phyloP scores from a whole-genome alignment of 2,329 filamentous ascomycete genomes.

The Myrmaecium sp. region DNA sequence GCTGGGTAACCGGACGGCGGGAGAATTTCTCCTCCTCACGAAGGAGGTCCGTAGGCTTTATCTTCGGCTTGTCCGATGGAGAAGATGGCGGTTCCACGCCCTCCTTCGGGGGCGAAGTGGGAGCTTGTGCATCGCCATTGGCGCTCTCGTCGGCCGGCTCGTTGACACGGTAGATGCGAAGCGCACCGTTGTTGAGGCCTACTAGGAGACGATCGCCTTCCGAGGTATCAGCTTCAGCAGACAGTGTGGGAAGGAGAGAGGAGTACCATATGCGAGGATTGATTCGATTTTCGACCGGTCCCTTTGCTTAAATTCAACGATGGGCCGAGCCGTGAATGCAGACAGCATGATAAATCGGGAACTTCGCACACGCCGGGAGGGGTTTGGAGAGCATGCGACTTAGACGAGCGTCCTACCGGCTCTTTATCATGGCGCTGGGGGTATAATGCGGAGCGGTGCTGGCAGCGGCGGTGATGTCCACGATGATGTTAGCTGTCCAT shows the following conservation, averaged over 20 bases:
- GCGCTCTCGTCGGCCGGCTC: slow-evolving; percentile 34
- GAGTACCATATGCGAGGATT: slow-evolving; percentile 69
- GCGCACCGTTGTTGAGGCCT: slow-evolving; percentile 72
- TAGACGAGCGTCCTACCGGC: too few species aligned
- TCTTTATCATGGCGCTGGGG: too few species aligned
- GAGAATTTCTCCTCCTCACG: slow-evolving; percentile 93
- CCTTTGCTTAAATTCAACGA: slow-evolving; percentile 88
- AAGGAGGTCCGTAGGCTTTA: slow-evolving; percentile 55
- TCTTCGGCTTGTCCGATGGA: slow-evolving; percentile 17
- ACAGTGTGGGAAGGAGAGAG: not conserved
- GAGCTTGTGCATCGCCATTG: slow-evolving; percentile 20
- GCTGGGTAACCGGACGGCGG: slow-evolving; percentile 73
- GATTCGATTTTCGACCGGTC: slow-evolving; percentile 98
- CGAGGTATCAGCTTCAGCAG: slow-evolving; percentile 4
- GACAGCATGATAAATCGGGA: slow-evolving; percentile 71
- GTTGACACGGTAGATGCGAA: slow-evolving; percentile 85
- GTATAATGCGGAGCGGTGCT: too few species aligned
- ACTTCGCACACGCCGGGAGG: not conserved
- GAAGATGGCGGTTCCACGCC: slow-evolving; percentile 17
- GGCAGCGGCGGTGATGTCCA: too few species aligned
- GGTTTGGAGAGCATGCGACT: not conserved
- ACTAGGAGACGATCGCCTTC: slow-evolving; percentile 78
- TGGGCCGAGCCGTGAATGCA: slow-evolving; percentile 87
- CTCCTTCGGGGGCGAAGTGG: slow-evolving; percentile 22
- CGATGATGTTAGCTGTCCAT: too few species aligned